These are phyloP conservation scores for Irpex sp. DNA, from an alignment of 1,284 basidiomycete genomes.

Conservation along the genomic window DNA sequence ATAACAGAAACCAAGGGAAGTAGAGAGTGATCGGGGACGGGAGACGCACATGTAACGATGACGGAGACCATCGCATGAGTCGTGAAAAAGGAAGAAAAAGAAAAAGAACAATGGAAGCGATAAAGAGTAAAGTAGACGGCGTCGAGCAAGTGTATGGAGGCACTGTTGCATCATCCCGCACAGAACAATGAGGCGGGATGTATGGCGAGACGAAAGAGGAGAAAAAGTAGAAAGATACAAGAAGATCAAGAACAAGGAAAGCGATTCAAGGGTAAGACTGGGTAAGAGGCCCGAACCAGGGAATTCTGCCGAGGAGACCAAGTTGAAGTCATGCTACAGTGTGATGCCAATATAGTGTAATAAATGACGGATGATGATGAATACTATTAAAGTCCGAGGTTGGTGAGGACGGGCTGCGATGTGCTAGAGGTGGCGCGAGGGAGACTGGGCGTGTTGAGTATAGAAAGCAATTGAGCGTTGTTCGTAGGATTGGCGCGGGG, in stretches of 20 bases:
- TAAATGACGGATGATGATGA: conserved; percentile 2
- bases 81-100: not conserved
- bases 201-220: not conserved
- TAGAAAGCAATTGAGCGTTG: conserved; percentile 31
- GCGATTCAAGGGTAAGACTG: conserved; percentile 1
- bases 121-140: not conserved
- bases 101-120: not conserved
- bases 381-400: conserved; percentile 25
- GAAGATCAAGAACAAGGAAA: not conserved
- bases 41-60: not conserved
- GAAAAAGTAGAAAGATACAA: conserved; percentile 2
- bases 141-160: conserved; percentile 2
- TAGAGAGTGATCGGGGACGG: not conserved
- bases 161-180: not conserved
- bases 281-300: conserved; percentile 8
- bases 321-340: conserved; percentile 20
- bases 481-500: conserved; percentile 19
- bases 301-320: conserved; percentile 4
- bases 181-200: conserved; percentile 3
- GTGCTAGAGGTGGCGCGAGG: conserved; percentile 20
- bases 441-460: conserved; percentile 28
- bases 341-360: conserved; percentile 10
- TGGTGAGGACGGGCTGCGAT: conserved; percentile 17
- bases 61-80: not conserved
- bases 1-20: not conserved